Conservation (phyloP, 345 rosid species). For the Cochlearia excelsa region DNA sequence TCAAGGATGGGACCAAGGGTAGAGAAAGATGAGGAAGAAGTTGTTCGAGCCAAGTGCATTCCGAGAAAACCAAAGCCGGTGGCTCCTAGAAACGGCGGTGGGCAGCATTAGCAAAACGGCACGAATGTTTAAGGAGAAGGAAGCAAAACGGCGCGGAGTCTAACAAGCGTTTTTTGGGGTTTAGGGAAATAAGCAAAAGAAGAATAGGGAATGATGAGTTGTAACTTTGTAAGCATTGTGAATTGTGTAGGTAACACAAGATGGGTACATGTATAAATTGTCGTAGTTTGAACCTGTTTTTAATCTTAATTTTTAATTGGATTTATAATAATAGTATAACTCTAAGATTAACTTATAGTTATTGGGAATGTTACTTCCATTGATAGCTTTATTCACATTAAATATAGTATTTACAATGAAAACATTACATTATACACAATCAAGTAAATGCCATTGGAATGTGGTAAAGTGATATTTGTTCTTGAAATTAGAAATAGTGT, state of each 20-base stretch:
- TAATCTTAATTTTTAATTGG: slow-evolving; percentile 11
- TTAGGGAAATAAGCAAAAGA: neutral
- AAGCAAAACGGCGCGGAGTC: slow-evolving; percentile 25
- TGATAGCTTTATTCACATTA: neutral
- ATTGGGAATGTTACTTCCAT: neutral
- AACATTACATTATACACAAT: slow-evolving; percentile 4
- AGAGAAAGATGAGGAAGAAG: slow-evolving; percentile 37
- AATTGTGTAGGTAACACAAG: slow-evolving; percentile 27
- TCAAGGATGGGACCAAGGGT: slow-evolving; percentile 42
- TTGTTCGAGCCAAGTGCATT: slow-evolving; percentile 43
- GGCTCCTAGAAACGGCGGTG: slow-evolving; percentile 36
- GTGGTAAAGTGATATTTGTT: slow-evolving; percentile 23
- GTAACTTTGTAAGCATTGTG: slow-evolving; percentile 23
- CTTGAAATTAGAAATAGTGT: slow-evolving; percentile 20
- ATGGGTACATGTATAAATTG: slow-evolving; percentile 30
- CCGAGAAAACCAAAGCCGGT: slow-evolving; percentile 45
- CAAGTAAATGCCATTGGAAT: slow-evolving; percentile 21
- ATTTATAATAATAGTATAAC: neutral
- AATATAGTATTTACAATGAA: slow-evolving; percentile 9
- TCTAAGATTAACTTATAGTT: neutral
- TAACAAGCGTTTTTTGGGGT: slow-evolving; percentile 23
- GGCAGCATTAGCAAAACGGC: slow-evolving; percentile 23
- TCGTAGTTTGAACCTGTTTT: slow-evolving; percentile 26
- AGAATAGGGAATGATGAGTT: slow-evolving; percentile 29
- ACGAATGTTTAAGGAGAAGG: slow-evolving; percentile 18